Base-by-base conservation (phyloP, 129 eudicot species). In the Ambrosia trifida region DNA sequence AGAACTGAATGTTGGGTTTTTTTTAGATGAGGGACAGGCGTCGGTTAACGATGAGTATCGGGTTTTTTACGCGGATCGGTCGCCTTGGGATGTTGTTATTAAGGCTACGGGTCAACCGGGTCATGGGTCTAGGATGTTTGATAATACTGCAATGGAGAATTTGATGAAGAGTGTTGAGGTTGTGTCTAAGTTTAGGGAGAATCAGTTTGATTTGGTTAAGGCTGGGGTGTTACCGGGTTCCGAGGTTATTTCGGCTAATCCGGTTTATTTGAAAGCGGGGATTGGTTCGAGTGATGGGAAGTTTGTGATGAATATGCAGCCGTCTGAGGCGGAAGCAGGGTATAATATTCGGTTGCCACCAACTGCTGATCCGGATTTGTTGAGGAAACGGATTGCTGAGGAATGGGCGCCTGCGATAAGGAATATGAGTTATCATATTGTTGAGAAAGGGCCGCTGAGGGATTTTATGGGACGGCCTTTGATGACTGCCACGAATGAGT, bases 321-420 rank as follows among this genome's bases (percentile, higher is more conserved):
- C 98, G 1, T 93, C 98, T 0, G 96, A 89, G 79, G 98, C 92
- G 5, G 96, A 93, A 83, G 98, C 92, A 1, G 98, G 98, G 7
- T 93, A 78, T 33, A 87, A 93, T 72, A 69, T 93, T 41, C 81
- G 96, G 61, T 49, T 89, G 51, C 91, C 98, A 20, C 98, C 98
- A 5, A 89, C 87, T 0, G 83, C 70, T 7, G 98, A 93, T 51
- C 86, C 96, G 2, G 87, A 89, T 72, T 61, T 77, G 28, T 35
- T 89, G 77, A 87, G 63, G 88, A 89, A 64, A 58, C 89, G 85
- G 41, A 87, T 93, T 45, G 84, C 79, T 0, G 88, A 93, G 33
- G 95, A 93, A 65, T 93, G 98, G 98, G 98, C 98, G 17, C 96
- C 98, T 7, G 79, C 86, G 10, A 76, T 71, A 19, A 85, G 98